A percentile compares a stretch with the other conserved stretches of the same genome.
These are phyloP conservation scores for Nothophoma quercina DNA, from an alignment of 2,329 filamentous ascomycete species.

Conservation along the genomic window DNA sequence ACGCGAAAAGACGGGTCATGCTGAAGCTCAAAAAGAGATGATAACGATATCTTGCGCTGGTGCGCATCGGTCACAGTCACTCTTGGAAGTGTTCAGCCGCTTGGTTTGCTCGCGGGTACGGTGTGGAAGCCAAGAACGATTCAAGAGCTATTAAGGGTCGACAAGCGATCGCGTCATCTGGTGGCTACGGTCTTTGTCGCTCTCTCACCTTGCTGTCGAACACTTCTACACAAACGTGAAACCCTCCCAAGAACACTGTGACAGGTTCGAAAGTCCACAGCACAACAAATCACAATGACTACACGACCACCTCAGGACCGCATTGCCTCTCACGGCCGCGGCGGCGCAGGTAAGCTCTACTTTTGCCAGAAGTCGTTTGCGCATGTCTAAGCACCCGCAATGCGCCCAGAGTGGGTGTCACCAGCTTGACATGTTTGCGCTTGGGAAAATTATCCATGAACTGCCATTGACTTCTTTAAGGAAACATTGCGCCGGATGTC, in stretches of 20 bases:
- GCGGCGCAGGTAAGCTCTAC: constrained; percentile 68
- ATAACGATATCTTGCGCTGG: constrained; percentile 14
- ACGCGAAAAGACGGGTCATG: constrained; percentile 35
- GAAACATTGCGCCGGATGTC: constrained; percentile 57
- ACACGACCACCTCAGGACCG: constrained; percentile 36
- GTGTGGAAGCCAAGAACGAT: constrained; percentile 19
- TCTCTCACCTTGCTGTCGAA: neutral
- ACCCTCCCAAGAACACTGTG: neutral
- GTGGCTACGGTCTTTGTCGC: constrained; percentile 5
- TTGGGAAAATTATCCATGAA: too few relatives aligned
- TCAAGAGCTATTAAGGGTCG: constrained; percentile 18
- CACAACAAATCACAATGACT: constrained; percentile 24
- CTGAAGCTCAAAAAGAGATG: constrained; percentile 32
- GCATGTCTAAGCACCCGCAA: neutral
- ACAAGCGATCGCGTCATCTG: constrained; percentile 18
- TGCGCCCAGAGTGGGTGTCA: neutral
- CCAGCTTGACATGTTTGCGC: neutral
- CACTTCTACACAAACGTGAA: constrained; percentile 6
- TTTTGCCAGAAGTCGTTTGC: neutral
- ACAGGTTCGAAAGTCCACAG: neutral
- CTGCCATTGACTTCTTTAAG: constrained; percentile 36
- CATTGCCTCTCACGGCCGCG: constrained; percentile 72
- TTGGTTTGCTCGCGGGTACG: constrained; percentile 21
- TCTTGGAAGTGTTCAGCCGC: constrained; percentile 18
- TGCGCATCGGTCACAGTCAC: constrained; percentile 15